Evolutionary conservation across 352 stramenopile species (phyloP), one percentile per base, ranked within the genome.

Genomic region (Phytopythium sindhum): DNA sequence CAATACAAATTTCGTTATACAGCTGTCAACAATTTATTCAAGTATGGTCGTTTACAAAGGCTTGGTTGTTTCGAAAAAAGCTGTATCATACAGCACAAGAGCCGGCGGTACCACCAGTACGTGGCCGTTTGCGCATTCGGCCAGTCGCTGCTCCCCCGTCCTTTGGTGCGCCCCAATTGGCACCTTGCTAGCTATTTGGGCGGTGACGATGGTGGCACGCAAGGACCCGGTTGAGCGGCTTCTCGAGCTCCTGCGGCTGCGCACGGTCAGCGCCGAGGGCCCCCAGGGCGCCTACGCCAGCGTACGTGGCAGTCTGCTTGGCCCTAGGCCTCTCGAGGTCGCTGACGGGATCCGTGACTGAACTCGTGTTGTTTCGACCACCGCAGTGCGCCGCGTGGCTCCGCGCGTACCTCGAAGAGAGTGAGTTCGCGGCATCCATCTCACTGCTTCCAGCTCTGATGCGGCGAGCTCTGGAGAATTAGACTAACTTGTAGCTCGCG

Each of bases 181-280:
- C 42, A 6, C 42, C 42, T 8, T 50, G 21, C 42, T n/a, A 21
- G 21, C 19, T n/a, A 44, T 14, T 9, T 19, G 4, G 12, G 41
- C 41, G 17, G 12, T 23, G 10, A 8, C n/a, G n/a, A 52, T 31
- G 23, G 42, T 10, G 23, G 45, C 45, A 23, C 45, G 50, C 50
- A 57, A 11, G 26, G 67, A 73, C 54, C 70, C 70, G 8, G 66
- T 89, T 9, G 70, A 74, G 57, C 72, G 84, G 52, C 90, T 97
- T 57, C 64, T 93, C 23, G 78, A 96, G 61, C 70, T 95, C 42
- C 68, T 97, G 57, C 67, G 83, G 47, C 81, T 96, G 67, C 81
- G 74, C 48, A 91, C 88, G 0, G 72, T 97, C 31, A 96, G 84
- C 67, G 73, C 72, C 44, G 80, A 92, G 26, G 89, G 85, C 9